Evolutionary conservation across 179 eudicot genomes (phyloP).

Genomic region (Beta corolliflora): DNA sequence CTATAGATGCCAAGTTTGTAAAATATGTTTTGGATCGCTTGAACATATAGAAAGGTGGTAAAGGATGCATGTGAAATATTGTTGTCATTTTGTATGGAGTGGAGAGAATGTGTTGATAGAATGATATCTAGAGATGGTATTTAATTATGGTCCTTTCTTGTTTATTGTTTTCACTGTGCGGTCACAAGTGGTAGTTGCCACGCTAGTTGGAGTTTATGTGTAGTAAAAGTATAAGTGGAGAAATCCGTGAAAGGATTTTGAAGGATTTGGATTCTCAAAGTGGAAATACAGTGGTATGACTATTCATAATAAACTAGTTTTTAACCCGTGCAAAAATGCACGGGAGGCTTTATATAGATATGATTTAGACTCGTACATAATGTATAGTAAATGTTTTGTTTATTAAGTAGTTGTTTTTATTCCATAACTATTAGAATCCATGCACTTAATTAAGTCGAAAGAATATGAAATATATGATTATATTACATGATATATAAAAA

Average conservation of each 20-base stretch:
- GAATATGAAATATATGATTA: no score
- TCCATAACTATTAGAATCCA: no score
- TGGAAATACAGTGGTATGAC: not conserved
- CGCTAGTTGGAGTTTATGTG: not conserved
- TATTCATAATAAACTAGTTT: no score
- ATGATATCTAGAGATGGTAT: not conserved
- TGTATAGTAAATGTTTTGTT: no score
- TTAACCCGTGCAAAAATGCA: no score
- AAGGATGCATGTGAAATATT: conserved; percentile 12
- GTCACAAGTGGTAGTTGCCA: conserved; percentile 13
- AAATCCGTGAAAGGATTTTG: not conserved
- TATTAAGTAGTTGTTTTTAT: no score
- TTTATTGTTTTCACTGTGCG: not conserved
- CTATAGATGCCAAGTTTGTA: not conserved
- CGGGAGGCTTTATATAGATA: fast-evolving
- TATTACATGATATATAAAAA: no score
- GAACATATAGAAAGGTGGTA: not conserved
- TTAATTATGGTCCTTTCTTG: not conserved
- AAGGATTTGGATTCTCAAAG: not conserved
- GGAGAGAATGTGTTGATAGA: not conserved
- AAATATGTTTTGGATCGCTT: not conserved
- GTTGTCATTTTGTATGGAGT: conserved; percentile 5
- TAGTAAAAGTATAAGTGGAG: not conserved
- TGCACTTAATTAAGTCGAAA: no score
- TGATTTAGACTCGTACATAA: fast-evolving